Base-by-base conservation (phyloP, 2,329 filamentous ascomycete species). In the Colletotrichum agaves region DNA sequence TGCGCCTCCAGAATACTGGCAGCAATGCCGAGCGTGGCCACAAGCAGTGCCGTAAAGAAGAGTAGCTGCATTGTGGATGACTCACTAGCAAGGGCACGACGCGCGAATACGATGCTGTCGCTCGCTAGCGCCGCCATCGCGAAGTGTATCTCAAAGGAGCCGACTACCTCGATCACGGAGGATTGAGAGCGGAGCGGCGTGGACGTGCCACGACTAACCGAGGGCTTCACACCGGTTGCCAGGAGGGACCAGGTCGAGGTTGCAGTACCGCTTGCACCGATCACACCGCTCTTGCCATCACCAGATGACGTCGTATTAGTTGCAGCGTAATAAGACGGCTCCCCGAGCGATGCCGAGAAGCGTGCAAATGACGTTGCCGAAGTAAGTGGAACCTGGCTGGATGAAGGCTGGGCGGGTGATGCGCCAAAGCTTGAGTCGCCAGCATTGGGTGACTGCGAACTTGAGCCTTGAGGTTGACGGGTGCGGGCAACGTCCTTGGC, bases 21-120 rank as follows among this genome's bases (percentile, higher is more conserved):
- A 19, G 55, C 33, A 13, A 43, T 35, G 23, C 39, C 39, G 15
- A 58, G 27, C 10, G 17, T 33, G 5, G 53, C 47, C 47, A 41
- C 53, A 55, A 64, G 23, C 12, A 67, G 37, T 39, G 17, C 44
- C n/a, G 17, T 19, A 19, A n/a, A 50, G n/a, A 52, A 10, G 5
- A 67, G 50, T 13, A 37, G 15, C 31, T 58, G 60, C 44, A 27
- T 31, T 8, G 13, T 52, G 52, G 44, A 53, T 27, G n/a, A 27
- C 15, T 31, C 8, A 13, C 31, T 10, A 17, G 50, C 19, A 37
- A 19, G 44, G 23, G 63, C 21, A 44, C 44, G 60, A 41, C 35
- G 37, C 46, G 44, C 49, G 37, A 19, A 52, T n/a, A 12, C 27
- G 37, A 41, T 35, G 13, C 21, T 15, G 4, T 63, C 21, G 17